phyloP scores from a whole-genome alignment of 768 basidiomycete species.

The Kwoniella pini region DNA sequence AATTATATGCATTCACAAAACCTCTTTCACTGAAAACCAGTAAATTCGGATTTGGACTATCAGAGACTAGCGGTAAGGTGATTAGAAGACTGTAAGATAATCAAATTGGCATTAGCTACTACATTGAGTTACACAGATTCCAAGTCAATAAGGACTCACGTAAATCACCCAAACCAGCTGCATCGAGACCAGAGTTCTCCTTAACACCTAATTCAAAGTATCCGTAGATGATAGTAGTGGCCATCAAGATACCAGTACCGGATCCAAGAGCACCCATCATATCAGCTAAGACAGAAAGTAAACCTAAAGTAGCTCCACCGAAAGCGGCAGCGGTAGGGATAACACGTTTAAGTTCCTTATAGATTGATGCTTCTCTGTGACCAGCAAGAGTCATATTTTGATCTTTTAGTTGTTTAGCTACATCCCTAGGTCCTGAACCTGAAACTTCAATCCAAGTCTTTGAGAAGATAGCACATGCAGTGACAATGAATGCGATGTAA shows the following conservation, averaged over 20 bases:
- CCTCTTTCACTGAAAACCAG: no score
- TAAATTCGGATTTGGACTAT: no score
- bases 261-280: slow-evolving; percentile 94
- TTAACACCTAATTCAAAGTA: slow-evolving; percentile 96
- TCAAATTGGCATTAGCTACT: no score
- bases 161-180: slow-evolving; percentile 76
- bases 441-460: slow-evolving; percentile 99
- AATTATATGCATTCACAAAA: no score
- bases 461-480: slow-evolving; percentile 93
- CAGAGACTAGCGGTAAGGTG: not conserved
- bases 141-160: no score
- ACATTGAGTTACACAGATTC: no score
- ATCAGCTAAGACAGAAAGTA: slow-evolving; percentile 87
- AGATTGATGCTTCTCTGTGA: slow-evolving; percentile 96
- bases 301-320: slow-evolving; percentile 92
- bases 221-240: slow-evolving; percentile 95
- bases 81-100: slow-evolving; percentile 18
- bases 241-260: slow-evolving; percentile 84
- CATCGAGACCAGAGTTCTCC: slow-evolving; percentile 78
- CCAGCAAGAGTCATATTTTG: slow-evolving; percentile 85
- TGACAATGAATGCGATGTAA: slow-evolving; percentile 88
- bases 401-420: slow-evolving; percentile 97
- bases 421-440: slow-evolving; percentile 89
- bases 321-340: slow-evolving; percentile 98
- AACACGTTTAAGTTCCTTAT: slow-evolving; percentile 97